phyloP scores from a whole-genome alignment of 306 rosid species.

The Cicer bijugum region DNA sequence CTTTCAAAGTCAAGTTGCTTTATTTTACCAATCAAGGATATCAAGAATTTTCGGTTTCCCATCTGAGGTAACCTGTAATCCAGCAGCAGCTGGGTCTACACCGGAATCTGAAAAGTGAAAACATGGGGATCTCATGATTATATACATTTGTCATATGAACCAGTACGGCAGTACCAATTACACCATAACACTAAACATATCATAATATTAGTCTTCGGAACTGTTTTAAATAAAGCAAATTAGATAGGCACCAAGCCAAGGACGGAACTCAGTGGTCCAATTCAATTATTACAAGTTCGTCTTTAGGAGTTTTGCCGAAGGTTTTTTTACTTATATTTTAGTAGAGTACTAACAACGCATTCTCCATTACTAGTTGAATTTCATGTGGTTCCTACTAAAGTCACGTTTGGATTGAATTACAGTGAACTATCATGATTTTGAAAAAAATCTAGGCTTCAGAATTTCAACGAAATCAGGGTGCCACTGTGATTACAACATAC shows the following conservation, averaged over 20 bases:
- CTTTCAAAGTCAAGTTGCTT: slow-evolving; percentile 23
- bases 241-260: slow-evolving; percentile 10
- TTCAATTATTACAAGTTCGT: not conserved
- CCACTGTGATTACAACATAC: no score
- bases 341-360: not conserved
- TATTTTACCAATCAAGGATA: slow-evolving; percentile 78
- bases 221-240: not conserved
- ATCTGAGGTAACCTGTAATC: slow-evolving; percentile 92
- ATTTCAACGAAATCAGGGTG: no score
- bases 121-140: slow-evolving; percentile 11
- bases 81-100: slow-evolving; percentile 97
- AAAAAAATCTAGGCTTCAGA: no score
- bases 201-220: slow-evolving; percentile 1
- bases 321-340: slow-evolving; percentile 21
- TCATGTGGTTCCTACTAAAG: not conserved
- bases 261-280: not conserved
- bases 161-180: slow-evolving; percentile 36
- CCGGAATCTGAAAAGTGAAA: slow-evolving; percentile 83
- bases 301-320: not conserved
- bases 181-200: slow-evolving; percentile 18
- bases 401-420: no score
- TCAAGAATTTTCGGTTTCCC: slow-evolving; percentile 92
- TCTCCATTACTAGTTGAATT: not conserved
- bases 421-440: no score
- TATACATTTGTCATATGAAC: slow-evolving; percentile 6